phyloP scores from a whole-genome alignment of 2,329 filamentous ascomycete genomes.

The Mycogone perniciosa region DNA sequence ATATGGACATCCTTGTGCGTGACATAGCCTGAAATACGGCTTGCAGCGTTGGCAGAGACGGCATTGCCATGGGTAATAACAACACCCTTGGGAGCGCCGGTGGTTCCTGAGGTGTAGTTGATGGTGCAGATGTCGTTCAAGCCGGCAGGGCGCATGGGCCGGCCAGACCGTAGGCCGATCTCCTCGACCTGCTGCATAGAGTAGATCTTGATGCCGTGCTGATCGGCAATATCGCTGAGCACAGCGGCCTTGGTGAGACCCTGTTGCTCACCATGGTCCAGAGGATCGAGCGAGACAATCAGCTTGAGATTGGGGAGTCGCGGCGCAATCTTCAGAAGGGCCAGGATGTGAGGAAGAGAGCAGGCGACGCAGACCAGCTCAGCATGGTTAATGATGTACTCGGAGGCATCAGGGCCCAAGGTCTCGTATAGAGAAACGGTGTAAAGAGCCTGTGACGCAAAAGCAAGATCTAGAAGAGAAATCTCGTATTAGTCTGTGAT shows the following conservation, averaged over 20 bases:
- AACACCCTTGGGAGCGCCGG: conserved; percentile 76
- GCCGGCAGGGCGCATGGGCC: conserved; percentile 63
- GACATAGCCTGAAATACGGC: conserved; percentile 49
- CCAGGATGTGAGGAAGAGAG: conserved; percentile 73
- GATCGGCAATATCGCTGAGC: conserved; percentile 66
- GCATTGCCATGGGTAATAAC: conserved; percentile 77
- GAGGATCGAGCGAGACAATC: conserved; percentile 78
- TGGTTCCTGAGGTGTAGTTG: conserved; percentile 86
- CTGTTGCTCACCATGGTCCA: conserved; percentile 70
- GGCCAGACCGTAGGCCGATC: conserved; percentile 64
- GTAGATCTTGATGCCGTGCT: conserved; percentile 71
- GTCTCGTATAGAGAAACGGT: conserved; percentile 96
- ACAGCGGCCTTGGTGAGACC: conserved; percentile 75
- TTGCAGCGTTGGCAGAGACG: conserved; percentile 62
- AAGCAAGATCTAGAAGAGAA: conserved; percentile 61
- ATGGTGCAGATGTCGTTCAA: conserved; percentile 78
- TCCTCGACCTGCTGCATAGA: conserved; percentile 76
- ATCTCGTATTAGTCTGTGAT: not conserved
- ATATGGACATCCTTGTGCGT: conserved; percentile 55
- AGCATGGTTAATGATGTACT: conserved; percentile 94
- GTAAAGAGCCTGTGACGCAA: conserved; percentile 80
- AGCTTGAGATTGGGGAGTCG: conserved; percentile 75
- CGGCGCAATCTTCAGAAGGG: conserved; percentile 72
- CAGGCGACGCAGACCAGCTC: conserved; percentile 68
- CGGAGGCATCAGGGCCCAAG: conserved; percentile 80